Evolutionary conservation across 2,329 filamentous ascomycete species (phyloP).

Genomic region (Penicillium sp.): DNA sequence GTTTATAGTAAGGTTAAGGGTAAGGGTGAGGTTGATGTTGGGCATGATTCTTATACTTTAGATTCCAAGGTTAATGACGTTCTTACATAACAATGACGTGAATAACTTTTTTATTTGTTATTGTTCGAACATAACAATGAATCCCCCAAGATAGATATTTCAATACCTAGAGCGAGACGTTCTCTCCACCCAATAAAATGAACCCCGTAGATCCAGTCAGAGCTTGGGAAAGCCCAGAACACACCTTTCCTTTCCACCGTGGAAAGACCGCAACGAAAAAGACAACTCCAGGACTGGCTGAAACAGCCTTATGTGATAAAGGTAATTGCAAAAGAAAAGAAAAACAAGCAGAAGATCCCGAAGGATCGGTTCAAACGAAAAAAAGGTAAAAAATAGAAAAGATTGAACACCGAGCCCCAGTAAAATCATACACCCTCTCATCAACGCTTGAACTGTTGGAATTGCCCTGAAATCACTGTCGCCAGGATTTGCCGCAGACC

Average conservation of each 20-base stretch:
- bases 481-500: slow-evolving; percentile 51
- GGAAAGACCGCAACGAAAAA: slow-evolving; percentile 1
- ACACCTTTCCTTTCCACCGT: not conserved
- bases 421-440: slow-evolving; percentile 6
- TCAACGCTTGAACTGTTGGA: not conserved
- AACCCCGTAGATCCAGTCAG: not conserved
- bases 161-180: not conserved
- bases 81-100: slow-evolving; percentile 26
- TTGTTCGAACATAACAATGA: not conserved
- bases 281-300: not conserved
- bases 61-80: not conserved
- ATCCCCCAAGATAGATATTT: not conserved
- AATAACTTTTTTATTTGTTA: slow-evolving; percentile 1
- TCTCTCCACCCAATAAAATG: not conserved
- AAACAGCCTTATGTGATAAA: not conserved
- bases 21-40: not conserved
- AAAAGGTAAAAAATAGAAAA: not conserved
- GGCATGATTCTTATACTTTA: not conserved
- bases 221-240: not conserved
- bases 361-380: not conserved
- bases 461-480: slow-evolving; percentile 30
- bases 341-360: not conserved
- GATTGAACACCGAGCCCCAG: slow-evolving; percentile 2
- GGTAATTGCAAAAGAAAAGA: not conserved
- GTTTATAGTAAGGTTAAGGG: not conserved